Conservation (phyloP, 257 asterid genomes). For the Ocimum tenuiflorum region DNA sequence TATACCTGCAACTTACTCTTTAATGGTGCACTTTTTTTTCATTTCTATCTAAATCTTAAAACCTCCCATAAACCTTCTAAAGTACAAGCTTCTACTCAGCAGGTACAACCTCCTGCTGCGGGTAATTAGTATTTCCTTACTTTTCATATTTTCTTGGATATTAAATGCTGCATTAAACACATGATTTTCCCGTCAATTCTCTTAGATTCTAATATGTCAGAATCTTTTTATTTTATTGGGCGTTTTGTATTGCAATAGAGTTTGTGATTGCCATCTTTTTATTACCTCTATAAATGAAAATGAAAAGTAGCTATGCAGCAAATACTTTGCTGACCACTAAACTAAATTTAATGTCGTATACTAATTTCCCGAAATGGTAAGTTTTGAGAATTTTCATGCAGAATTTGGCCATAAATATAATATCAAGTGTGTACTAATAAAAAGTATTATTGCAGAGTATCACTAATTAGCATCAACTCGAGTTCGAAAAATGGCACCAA, state of each 20-base stretch:
- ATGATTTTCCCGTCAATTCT: slow-evolving; percentile 21
- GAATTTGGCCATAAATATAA: not conserved
- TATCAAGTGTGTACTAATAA: not conserved
- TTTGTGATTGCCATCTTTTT: not conserved
- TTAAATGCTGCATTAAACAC: slow-evolving; percentile 45
- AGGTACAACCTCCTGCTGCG: slow-evolving; percentile 24
- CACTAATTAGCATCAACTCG: not conserved
- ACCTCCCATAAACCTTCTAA: slow-evolving; percentile 29
- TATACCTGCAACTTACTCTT: slow-evolving; percentile 21
- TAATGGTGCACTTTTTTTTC: slow-evolving; percentile 27
- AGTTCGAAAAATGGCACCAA: slow-evolving; percentile 71
- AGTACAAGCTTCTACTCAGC: slow-evolving; percentile 8
- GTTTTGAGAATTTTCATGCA: slow-evolving; percentile 16
- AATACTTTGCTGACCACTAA: not conserved
- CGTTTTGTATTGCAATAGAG: not conserved
- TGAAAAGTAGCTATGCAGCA: not conserved
- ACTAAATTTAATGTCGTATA: not conserved
- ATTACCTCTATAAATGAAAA: not conserved
- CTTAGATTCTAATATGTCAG: not conserved
- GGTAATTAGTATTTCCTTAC: not conserved
- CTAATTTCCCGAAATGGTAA: not conserved
- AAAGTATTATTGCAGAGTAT: not conserved
- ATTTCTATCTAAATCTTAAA: slow-evolving; percentile 22
- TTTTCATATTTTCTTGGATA: slow-evolving; percentile 12
- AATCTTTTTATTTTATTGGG: not conserved